phyloP scores from a whole-genome alignment of 1,139 yeast genomes.

The Saccharomyces hybrid region DNA sequence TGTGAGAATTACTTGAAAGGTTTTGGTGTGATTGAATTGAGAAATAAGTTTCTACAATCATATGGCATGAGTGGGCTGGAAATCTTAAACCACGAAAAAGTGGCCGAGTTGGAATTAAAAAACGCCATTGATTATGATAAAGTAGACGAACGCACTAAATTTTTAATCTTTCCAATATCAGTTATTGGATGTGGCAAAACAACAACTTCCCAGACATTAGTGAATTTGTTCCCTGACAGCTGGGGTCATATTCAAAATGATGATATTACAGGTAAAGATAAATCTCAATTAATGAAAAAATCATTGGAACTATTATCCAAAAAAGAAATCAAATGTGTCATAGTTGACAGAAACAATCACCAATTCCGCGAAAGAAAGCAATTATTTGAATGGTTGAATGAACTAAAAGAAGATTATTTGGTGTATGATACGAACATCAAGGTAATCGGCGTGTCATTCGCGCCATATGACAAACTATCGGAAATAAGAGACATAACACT shows the following conservation, averaged over 20 bases:
- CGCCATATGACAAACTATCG: conserved; percentile 35
- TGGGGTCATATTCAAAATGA: conserved; percentile 89
- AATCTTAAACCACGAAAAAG: conserved; percentile 35
- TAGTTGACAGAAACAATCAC: conserved; percentile 82
- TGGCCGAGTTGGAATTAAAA: conserved; percentile 31
- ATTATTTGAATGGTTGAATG: conserved; percentile 49
- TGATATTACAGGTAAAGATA: conserved; percentile 47
- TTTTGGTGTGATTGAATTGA: conserved; percentile 65
- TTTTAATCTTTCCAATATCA: conserved; percentile 72
- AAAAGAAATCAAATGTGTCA: conserved; percentile 41
- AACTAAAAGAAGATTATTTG: conserved; percentile 36
- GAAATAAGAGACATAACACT: conserved; percentile 41
- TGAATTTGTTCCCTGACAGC: conserved; percentile 43
- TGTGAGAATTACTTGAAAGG: conserved; percentile 45
- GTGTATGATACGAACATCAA: conserved; percentile 36
- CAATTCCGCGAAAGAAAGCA: conserved; percentile 61
- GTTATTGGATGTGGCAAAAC: conserved; percentile 97
- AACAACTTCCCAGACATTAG: conserved; percentile 60
- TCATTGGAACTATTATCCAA: conserved; percentile 39
- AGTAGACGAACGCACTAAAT: conserved; percentile 39
- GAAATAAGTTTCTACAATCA: conserved; percentile 50
- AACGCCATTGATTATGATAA: conserved; percentile 28
- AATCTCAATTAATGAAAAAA: conserved; percentile 45
- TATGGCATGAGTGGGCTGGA: conserved; percentile 44
- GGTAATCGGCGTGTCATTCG: conserved; percentile 64